Conservation (phyloP, 1,284 basidiomycete genomes). For the Grifola frondosa region DNA sequence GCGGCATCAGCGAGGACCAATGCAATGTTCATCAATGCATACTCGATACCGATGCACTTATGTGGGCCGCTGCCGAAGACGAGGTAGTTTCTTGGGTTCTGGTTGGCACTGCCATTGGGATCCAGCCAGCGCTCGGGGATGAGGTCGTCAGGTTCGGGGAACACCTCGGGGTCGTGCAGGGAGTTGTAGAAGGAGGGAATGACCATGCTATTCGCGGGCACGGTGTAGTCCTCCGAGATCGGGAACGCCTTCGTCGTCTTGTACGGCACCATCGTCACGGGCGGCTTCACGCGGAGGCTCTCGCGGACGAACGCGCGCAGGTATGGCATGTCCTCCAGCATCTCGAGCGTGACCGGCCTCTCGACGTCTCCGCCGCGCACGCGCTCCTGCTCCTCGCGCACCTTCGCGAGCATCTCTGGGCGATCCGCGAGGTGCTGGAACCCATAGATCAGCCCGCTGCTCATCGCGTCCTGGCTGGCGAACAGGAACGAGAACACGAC, state of each 20-base stretch:
- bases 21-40: slow-evolving; percentile 90
- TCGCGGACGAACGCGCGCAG: slow-evolving; percentile 92
- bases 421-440: slow-evolving; percentile 97
- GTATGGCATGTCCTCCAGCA: slow-evolving; percentile 92
- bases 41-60: slow-evolving; percentile 92
- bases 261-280: slow-evolving; percentile 97
- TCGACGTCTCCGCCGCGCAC: slow-evolving; percentile 82
- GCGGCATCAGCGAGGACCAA: slow-evolving; percentile 86
- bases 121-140: slow-evolving; percentile 93
- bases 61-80: slow-evolving; percentile 95
- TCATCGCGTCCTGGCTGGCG: slow-evolving; percentile 98
- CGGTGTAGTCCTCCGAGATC: slow-evolving; percentile 87
- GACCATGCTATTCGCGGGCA: slow-evolving; percentile 90
- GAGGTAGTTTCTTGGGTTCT: slow-evolving; percentile 92
- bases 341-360: slow-evolving; percentile 83
- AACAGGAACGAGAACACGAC: slow-evolving; percentile 96
- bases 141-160: slow-evolving; percentile 85
- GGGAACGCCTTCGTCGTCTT: slow-evolving; percentile 88
- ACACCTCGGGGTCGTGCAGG: slow-evolving; percentile 87
- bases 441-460: slow-evolving; percentile 87
- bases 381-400: slow-evolving; percentile 88
- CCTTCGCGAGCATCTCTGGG: slow-evolving; percentile 86
- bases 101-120: slow-evolving; percentile 75
- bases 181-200: slow-evolving; percentile 98
- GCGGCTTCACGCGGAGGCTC: slow-evolving; percentile 86